Percentiles rank a stretch among this genome's conserved stretches.
These are phyloP conservation scores for Jaminaea rosea DNA, from an alignment of 1,284 basidiomycete species.

Conservation along the genomic window DNA sequence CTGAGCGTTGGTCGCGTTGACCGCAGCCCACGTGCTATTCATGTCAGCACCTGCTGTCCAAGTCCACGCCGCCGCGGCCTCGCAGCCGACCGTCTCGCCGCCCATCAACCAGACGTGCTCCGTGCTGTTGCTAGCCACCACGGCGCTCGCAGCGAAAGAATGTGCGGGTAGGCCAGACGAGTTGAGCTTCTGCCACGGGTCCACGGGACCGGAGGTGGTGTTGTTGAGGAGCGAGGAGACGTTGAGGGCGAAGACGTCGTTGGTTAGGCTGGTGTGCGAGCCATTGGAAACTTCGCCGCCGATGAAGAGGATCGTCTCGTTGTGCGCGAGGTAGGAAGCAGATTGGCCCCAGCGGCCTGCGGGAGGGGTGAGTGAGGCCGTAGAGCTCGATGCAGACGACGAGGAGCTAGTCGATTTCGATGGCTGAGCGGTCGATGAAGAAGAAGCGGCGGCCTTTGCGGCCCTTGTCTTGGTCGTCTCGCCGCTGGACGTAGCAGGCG, in stretches of 20 bases:
- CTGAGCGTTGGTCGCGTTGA: neutral
- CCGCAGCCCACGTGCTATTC: constrained; percentile 8
- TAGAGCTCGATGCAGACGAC: neutral
- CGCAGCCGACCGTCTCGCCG: constrained; percentile 15
- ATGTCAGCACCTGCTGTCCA: constrained; percentile 1
- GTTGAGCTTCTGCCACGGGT: neutral
- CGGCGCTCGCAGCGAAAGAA: constrained; percentile 13
- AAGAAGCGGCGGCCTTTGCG: too few species aligned
- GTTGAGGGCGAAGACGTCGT: constrained; percentile 22
- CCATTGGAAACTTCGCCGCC: constrained; percentile 15
- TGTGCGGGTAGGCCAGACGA: constrained; percentile 6
- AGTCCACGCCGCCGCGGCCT: neutral
- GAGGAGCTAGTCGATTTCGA: too few species aligned
- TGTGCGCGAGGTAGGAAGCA: constrained; percentile 25
- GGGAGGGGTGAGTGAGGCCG: neutral
- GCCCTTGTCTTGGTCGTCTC: too few species aligned
- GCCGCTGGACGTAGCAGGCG: too few species aligned
- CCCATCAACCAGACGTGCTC: constrained; percentile 15
- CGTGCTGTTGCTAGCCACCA: neutral
- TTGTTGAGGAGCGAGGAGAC: constrained; percentile 7
- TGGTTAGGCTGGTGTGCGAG: constrained; percentile 8
- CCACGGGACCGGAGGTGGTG: constrained; percentile 2
- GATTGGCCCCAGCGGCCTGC: constrained; percentile 35
- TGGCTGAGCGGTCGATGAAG: too few species aligned
- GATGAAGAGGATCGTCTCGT: constrained; percentile 14